A percentile compares a stretch with the other conserved stretches of the same genome.
phyloP scores from a whole-genome alignment of 169 alveolate species.

The Eimeria praecox region DNA sequence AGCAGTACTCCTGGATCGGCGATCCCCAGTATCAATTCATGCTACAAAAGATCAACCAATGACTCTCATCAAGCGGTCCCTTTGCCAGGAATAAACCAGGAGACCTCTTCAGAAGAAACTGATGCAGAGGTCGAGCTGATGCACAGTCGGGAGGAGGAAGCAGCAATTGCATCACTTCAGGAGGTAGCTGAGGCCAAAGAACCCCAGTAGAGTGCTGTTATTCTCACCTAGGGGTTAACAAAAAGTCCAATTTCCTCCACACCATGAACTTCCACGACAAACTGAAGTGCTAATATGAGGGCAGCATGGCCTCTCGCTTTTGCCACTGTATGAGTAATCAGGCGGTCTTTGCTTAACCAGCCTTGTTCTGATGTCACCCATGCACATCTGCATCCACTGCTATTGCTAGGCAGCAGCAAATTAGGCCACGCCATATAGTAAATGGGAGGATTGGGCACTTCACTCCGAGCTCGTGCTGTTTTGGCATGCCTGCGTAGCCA shows the following conservation, averaged over 20 bases:
- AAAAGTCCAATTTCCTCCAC: neutral
- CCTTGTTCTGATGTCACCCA: neutral
- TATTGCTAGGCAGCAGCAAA: constrained; percentile 20
- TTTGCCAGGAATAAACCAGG: neutral
- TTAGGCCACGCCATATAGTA: neutral
- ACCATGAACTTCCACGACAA: neutral
- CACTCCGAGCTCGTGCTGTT: neutral
- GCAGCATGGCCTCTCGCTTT: neutral
- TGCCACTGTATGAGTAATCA: neutral
- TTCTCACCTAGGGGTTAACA: neutral
- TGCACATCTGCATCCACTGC: neutral
- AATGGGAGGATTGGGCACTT: neutral
- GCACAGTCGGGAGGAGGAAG: constrained; percentile 65
- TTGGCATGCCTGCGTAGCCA: neutral
- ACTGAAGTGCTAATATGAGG: neutral
- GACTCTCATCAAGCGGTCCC: neutral
- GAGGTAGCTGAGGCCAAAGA: neutral
- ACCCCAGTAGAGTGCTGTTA: neutral
- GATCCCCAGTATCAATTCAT: neutral
- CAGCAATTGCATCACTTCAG: constrained; percentile 39
- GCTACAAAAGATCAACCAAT: neutral
- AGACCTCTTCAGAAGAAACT: neutral
- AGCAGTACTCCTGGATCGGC: constrained; percentile 32
- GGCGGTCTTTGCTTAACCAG: neutral
- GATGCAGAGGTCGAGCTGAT: constrained; percentile 64